phyloP scores from a whole-genome alignment of 345 rosid species.

The Mallotus nudiflorus region DNA sequence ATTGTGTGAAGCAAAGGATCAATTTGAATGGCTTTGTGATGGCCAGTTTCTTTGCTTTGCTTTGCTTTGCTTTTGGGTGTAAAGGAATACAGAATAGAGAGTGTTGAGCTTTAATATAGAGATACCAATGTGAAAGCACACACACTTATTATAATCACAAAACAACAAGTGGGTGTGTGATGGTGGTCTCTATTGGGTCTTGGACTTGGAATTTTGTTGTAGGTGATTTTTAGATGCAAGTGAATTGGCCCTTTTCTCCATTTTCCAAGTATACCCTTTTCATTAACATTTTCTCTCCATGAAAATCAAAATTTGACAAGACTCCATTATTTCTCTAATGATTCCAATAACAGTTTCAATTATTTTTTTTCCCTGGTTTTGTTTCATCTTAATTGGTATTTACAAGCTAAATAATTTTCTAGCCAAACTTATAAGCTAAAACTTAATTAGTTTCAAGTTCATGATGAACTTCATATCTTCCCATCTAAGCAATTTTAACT shows the following conservation, averaged over 20 bases:
- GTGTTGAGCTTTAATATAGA: conserved; percentile 25
- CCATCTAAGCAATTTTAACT: not conserved
- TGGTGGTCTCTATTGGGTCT: too few relatives aligned
- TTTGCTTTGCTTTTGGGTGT: conserved; percentile 16
- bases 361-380: too few relatives aligned
- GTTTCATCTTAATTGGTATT: too few relatives aligned
- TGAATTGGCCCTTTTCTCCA: conserved; percentile 8
- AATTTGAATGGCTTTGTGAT: conserved; percentile 27
- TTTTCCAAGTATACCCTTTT: conserved; percentile 30
- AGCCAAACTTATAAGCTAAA: not conserved
- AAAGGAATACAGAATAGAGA: conserved; percentile 29
- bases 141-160: conserved; percentile 21
- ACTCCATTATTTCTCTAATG: conserved; percentile 14
- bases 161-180: conserved; percentile 19
- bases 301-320: not conserved
- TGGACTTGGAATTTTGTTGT: conserved; percentile 38
- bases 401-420: too few relatives aligned
- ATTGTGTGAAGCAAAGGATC: conserved; percentile 13
- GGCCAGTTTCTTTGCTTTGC: conserved; percentile 11
- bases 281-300: not conserved
- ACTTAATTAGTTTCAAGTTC: not conserved
- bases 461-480: not conserved
- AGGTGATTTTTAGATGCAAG: conserved; percentile 27
- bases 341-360: conserved; percentile 12
- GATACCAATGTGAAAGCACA: conserved; percentile 17